These are phyloP conservation scores for Magnusiomyces starmeri DNA, from an alignment of 1,139 yeast genomes.

Conservation along the genomic window DNA sequence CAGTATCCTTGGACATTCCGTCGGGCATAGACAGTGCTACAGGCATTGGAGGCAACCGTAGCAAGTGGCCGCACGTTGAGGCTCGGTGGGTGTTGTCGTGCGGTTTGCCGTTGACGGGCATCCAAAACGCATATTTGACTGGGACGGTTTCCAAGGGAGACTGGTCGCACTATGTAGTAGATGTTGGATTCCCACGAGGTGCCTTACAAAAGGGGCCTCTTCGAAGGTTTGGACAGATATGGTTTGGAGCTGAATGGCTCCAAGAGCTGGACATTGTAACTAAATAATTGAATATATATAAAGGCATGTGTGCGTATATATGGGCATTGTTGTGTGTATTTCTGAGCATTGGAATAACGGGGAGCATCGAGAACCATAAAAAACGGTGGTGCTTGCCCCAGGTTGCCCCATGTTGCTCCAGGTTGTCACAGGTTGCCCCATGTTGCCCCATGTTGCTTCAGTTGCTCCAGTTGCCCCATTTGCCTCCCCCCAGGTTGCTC, in stretches of 20 bases:
- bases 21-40: slow-evolving; percentile 83
- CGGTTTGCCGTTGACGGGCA: slow-evolving; percentile 67
- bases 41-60: slow-evolving; percentile 40
- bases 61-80: slow-evolving; percentile 21
- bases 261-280: slow-evolving; percentile 22
- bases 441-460: too few relatives aligned
- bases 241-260: slow-evolving; percentile 38
- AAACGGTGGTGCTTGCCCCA: too few relatives aligned
- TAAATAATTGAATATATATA: too few relatives aligned
- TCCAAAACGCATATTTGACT: slow-evolving; percentile 50
- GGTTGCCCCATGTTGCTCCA: too few relatives aligned
- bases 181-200: slow-evolving; percentile 57
- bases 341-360: too few relatives aligned
- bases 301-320: too few relatives aligned
- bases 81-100: slow-evolving; percentile 57
- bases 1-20: slow-evolving; percentile 73
- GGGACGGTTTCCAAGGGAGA: slow-evolving; percentile 39
- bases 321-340: too few relatives aligned
- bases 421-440: too few relatives aligned
- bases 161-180: slow-evolving; percentile 57
- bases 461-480: too few relatives aligned
- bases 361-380: too few relatives aligned
- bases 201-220: slow-evolving; percentile 37
- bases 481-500: too few relatives aligned
- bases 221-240: slow-evolving; percentile 40